Base-by-base conservation (phyloP, 2,329 filamentous ascomycete species). In the Botrytis pseudocinerea region DNA sequence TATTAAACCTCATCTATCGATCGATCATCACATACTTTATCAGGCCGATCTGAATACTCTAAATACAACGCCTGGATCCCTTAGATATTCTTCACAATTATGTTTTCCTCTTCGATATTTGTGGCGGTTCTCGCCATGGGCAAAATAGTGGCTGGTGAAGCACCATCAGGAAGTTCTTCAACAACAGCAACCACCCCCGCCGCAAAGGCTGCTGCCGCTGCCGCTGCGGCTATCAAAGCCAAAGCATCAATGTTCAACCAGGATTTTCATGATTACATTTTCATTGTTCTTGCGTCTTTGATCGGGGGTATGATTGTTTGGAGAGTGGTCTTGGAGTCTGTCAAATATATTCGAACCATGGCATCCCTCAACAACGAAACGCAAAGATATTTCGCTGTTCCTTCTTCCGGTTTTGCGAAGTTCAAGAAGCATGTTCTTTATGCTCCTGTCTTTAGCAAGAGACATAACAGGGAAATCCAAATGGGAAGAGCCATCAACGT, bases 281-380 rank as follows among this genome's bases (percentile, higher is more conserved):
- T 91, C 76, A 83, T 90, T 76, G 85, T 91, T 42, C 90, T 92
- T 81, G 89, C 89, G 70, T 86, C 87, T 69, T 85, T 94, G 69
- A 87, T 91, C 20, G 86, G 82, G 51, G 85, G 87, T 68, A 85
- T 95, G 78, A 85, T 93, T 76, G 77, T 90, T 75, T 95, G 93
- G 88, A 89, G 91, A 75, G 81, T 91, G 75, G 82, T 85, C 71
- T 86, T 89, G 69, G 85, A 87, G 71, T 83, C 92, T 73, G 84
- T 88, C 73, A 89, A 87, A 77, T 91, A 96, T 79, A 84, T 95
- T 54, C 89, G 94, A 76, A 91, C 88, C 40, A 85, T 97, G 62
- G 87, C 92, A 60, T 93, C 91, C 79, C 87, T 97, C 76, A 91
- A 88, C 83, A 94, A 93, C 83, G 91, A 93, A 76, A 91, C 87